phyloP scores from a whole-genome alignment of 2,329 filamentous ascomycete genomes.

The Xylaria sp. region DNA sequence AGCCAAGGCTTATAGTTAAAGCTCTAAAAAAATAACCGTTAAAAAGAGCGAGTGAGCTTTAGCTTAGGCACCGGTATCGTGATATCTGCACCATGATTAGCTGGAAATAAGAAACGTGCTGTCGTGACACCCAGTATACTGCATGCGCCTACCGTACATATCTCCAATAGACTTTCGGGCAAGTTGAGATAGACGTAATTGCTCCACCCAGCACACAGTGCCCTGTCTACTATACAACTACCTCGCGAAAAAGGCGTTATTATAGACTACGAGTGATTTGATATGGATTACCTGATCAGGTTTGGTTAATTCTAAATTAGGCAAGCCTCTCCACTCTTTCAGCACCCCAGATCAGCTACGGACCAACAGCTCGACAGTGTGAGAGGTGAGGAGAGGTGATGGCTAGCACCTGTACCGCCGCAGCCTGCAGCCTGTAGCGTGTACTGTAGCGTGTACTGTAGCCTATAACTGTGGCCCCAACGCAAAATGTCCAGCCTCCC shows the following conservation, averaged over 20 bases:
- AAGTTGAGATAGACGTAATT: neutral
- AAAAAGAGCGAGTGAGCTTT: neutral
- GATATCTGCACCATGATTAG: constrained; percentile 12
- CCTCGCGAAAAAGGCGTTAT: neutral
- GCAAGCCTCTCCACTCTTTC: constrained; percentile 27
- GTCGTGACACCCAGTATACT: constrained; percentile 11
- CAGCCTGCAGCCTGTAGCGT: constrained; percentile 7
- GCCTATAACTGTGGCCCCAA: constrained; percentile 3
- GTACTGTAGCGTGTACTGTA: neutral
- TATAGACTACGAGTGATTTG: neutral
- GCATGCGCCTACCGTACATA: constrained; percentile 9
- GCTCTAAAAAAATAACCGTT: neutral
- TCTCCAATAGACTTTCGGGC: neutral
- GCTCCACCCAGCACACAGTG: constrained; percentile 7
- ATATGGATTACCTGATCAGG: constrained; percentile 24
- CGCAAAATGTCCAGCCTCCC: constrained; percentile 19
- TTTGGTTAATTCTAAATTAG: constrained; percentile 24
- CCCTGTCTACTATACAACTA: neutral
- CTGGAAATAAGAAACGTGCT: constrained; percentile 22
- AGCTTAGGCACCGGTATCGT: neutral
- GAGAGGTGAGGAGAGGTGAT: constrained; percentile 11
- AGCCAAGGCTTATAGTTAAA: constrained; percentile 2
- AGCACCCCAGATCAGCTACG: constrained; percentile 25
- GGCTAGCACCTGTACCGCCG: constrained; percentile 1
- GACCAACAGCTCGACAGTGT: constrained; percentile 19